Evolutionary conservation across 139 green algal genomes (phyloP), one percentile per base, ranked within the genome.

Genomic region (Chlamydomonas sphaeroides): DNA sequence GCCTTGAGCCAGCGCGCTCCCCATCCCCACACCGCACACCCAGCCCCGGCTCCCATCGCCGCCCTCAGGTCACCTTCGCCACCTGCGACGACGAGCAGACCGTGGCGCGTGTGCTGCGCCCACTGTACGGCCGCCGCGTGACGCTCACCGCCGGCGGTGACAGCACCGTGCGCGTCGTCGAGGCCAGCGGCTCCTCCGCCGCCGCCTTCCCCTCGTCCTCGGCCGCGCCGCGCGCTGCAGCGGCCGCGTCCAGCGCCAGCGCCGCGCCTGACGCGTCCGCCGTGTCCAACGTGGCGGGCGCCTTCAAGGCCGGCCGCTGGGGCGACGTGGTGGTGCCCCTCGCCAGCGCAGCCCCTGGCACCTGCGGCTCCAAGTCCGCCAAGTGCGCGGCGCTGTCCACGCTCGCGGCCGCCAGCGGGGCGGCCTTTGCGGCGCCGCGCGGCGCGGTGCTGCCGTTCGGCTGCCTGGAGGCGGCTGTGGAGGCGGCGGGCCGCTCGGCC

Each of bases 381-480:
- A 91, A 91, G 21, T 98, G 96, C 73, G 95, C 84, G 2, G 71
- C 92, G 74, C 91, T 99, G 56, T 83, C 88, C 62, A 65, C 68
- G 33, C 63, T 90, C 57, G 86, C 86, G 68, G 57, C 39, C 8
- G 38, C 30, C 51, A 71, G 51, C 45, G 21, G 53, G 0, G 59
- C 77, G n/a, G 25, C 78, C 11, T 98, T 98, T 65, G 56, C 45
- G 17, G 89, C 92, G 0, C 90, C 96, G 4, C 63, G 70, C 0
- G 95, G 96, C 1, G 87, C 89, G 11, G 89, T 87, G 48, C 75
- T 99, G 57, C 97, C 97, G 0, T 99, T 98, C 89, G 97, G 97
- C 28, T 83, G 45, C n/a, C 96, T 99, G 93, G 94, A 98, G 51
- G 57, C 84, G 28, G 92, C 90, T 6, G 78, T 97, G 35, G 78